Base-by-base conservation (phyloP, 2,329 filamentous ascomycete genomes). In the Cytospora chrysosperma region DNA sequence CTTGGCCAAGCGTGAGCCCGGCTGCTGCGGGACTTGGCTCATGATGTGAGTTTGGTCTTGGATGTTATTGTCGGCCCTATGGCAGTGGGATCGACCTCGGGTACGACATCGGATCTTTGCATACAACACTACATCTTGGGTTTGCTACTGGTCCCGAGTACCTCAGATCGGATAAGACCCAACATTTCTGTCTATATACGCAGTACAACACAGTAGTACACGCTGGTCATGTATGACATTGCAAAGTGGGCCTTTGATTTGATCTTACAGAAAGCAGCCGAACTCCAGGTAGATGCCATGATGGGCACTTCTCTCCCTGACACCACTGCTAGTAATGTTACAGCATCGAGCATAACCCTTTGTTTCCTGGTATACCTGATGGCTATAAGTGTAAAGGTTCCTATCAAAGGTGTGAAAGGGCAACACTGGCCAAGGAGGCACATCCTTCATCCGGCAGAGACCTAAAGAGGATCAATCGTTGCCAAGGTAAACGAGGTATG, bases 71-170 rank as follows among this genome's bases (percentile, higher is more conserved):
- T 91, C 9, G 73, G 88, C 8, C 73, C 87, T 21, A 77, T 88
- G 10, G 76, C 89, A 1, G 56, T 64, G 0, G 30, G 69, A 17
- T 89, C 89, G 0, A 84, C n/a, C n/a, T n/a, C n/a, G n/a, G n/a
- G n/a, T n/a, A 84, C 4, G 81, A 91, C n/a, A n/a, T n/a, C n/a
- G 52, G 85, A 85, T 56, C 79, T 92, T 9, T 82, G 89, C 8
- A 89, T 93, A 52, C 90, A 92, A 70, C 89, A 93, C 72, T 93
- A 93, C 70, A 88, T 92, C 65, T 80, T 93, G 4, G 88, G 84
- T 2, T 80, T 93, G 4, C 75, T 92, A 0, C 79, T 93, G 0
- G 82, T 93, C 27, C 88, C 89, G 0, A 89, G 89, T 0, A 92
- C 90, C 0, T 82, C 82, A 4, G 85, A 92, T 72, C 88, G 90